Percentiles rank a stretch among this genome's conserved stretches.
phyloP scores from a whole-genome alignment of 1,284 basidiomycete species.

The Vanrija humicola region DNA sequence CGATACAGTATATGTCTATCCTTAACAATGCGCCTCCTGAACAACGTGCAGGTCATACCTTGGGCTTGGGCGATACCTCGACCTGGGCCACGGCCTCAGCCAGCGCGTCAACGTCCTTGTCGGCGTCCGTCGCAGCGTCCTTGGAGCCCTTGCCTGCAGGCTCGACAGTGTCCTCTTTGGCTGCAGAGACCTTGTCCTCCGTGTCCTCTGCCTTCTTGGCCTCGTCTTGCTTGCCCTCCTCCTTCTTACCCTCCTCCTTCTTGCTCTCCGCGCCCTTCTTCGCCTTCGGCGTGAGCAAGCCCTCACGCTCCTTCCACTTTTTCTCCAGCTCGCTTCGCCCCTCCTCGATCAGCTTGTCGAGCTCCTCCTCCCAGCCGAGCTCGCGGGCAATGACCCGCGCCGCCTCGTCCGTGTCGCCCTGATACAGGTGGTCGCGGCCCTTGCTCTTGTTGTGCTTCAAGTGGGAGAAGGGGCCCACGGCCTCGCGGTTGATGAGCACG shows the following conservation, averaged over 20 bases:
- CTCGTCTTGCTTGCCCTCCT: conserved; percentile 1
- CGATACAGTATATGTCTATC: too few species aligned
- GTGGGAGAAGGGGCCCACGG: conserved; percentile 49
- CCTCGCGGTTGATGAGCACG: conserved; percentile 55
- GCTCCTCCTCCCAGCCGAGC: conserved; percentile 46
- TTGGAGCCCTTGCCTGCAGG: conserved; percentile 1
- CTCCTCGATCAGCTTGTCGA: conserved; percentile 29
- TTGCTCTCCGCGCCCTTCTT: neutral
- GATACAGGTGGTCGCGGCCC: conserved; percentile 42
- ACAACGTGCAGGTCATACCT: neutral
- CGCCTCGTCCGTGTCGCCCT: conserved; percentile 48
- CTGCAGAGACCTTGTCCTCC: neutral
- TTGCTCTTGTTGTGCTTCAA: conserved; percentile 6
- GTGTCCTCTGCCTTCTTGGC: neutral
- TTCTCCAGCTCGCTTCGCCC: conserved; percentile 26
- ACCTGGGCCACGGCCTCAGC: neutral
- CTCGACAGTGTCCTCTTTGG: neutral
- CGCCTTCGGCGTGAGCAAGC: neutral
- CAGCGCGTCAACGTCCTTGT: conserved; percentile 6
- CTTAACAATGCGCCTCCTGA: neutral
- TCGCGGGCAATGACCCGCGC: conserved; percentile 29
- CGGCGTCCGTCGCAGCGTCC: neutral
- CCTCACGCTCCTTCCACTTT: conserved; percentile 26
- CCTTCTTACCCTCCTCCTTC: neutral
- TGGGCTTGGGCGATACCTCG: neutral